Evolutionary conservation across 176 grass and related monocot species (phyloP).

Genomic region (Rhynchospora pubera): DNA sequence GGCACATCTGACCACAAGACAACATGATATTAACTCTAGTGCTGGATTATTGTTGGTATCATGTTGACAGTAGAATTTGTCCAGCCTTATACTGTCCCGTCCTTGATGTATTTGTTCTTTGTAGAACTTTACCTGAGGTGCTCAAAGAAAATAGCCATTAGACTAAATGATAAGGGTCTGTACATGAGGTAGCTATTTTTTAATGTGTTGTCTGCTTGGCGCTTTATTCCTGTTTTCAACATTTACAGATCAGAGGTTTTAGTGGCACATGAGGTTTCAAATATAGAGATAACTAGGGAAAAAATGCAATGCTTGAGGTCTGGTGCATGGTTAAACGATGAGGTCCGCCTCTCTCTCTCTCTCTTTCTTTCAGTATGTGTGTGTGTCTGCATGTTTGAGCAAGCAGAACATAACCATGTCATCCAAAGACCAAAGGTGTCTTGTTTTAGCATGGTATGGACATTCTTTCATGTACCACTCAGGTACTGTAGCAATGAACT

Average conservation of each 20-base stretch:
- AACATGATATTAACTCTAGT: not conserved
- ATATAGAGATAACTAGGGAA: constrained; percentile 20
- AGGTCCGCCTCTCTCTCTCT: constrained; percentile 21
- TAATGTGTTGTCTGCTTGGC: not conserved
- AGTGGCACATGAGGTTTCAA: constrained; percentile 15
- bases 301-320: constrained; percentile 23
- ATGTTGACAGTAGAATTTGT: not conserved
- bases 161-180: not conserved
- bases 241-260: not conserved
- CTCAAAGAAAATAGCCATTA: not conserved
- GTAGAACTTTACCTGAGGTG: not conserved
- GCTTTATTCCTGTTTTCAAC: not conserved
- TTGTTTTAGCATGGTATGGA: not conserved
- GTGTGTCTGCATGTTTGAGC: not conserved
- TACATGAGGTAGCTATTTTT: not conserved
- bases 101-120: not conserved
- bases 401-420: not conserved
- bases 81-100: not conserved
- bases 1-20: not conserved
- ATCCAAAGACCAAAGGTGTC: not conserved
- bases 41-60: not conserved
- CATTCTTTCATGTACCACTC: not conserved
- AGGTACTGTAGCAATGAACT: not conserved
- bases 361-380: not conserved
- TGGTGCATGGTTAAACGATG: constrained; percentile 25